Conservation (phyloP, 306 rosid species). For the Ceratonia siliqua region DNA sequence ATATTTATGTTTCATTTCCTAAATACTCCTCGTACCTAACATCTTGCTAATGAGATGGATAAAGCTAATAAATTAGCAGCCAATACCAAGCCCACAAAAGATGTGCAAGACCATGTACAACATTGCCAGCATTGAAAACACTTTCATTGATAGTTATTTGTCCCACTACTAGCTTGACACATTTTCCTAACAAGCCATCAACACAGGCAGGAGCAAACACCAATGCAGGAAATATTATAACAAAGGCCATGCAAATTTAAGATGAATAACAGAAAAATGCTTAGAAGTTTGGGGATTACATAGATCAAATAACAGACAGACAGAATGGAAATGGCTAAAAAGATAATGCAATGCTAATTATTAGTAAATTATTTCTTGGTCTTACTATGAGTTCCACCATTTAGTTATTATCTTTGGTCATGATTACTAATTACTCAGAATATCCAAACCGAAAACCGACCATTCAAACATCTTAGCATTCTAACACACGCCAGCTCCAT, state of each 20-base stretch:
- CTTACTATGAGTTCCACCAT: neutral
- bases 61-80: constrained; percentile 16
- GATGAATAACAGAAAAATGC: neutral
- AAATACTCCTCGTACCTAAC: too few species aligned
- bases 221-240: neutral
- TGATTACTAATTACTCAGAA: neutral
- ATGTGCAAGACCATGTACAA: constrained; percentile 18
- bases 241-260: neutral
- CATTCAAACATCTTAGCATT: neutral
- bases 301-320: constrained; percentile 1
- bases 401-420: neutral
- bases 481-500: neutral
- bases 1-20: too few species aligned
- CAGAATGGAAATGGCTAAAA: neutral
- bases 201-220: neutral
- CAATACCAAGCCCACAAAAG: constrained; percentile 9
- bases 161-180: constrained; percentile 19
- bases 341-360: neutral
- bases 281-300: constrained; percentile 18
- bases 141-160: neutral
- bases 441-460: constrained; percentile 9
- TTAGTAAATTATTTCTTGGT: neutral
- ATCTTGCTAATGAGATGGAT: constrained; percentile 22
- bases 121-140: neutral
- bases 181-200: neutral